Conservation (phyloP, 495 filamentous ascomycete species). For the Pyrenula massariospora region DNA sequence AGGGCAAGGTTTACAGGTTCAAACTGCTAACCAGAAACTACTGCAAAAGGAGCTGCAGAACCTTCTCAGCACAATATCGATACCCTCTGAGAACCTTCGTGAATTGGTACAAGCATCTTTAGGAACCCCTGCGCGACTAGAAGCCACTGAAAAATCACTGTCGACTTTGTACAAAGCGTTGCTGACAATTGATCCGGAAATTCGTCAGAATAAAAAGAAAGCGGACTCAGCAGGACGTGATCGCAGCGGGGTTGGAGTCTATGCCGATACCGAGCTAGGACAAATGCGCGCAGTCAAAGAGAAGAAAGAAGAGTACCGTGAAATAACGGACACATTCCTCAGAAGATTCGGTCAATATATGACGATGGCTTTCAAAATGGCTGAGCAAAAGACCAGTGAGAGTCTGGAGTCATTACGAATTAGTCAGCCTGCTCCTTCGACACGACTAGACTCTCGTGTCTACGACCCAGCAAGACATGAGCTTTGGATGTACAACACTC, state of each 20-base stretch:
- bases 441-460: slow-evolving; percentile 36
- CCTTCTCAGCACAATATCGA: slow-evolving; percentile 76
- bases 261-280: slow-evolving; percentile 68
- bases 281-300: slow-evolving; percentile 89
- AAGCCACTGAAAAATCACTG: slow-evolving; percentile 62
- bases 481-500: slow-evolving; percentile 74
- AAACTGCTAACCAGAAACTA: slow-evolving; percentile 92
- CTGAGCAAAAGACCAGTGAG: slow-evolving; percentile 43
- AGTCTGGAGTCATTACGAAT: slow-evolving; percentile 2
- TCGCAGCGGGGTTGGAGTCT: slow-evolving; percentile 44
- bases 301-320: slow-evolving; percentile 76
- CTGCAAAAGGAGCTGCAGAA: slow-evolving; percentile 76
- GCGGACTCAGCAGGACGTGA: slow-evolving; percentile 35
- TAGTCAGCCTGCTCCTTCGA: slow-evolving; percentile 5
- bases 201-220: slow-evolving; percentile 40
- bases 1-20: slow-evolving; percentile 89
- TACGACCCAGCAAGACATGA: slow-evolving; percentile 40
- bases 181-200: slow-evolving; percentile 78
- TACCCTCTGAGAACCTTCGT: slow-evolving; percentile 60
- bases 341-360: slow-evolving; percentile 70
- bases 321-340: slow-evolving; percentile 60
- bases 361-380: slow-evolving; percentile 65
- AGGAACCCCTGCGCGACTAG: slow-evolving; percentile 55
- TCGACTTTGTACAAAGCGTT: slow-evolving; percentile 89
- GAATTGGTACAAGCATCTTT: slow-evolving; percentile 64